These are phyloP conservation scores for Saccharomyces hybrid DNA, from an alignment of 1,139 yeast genomes.

Conservation along the genomic window DNA sequence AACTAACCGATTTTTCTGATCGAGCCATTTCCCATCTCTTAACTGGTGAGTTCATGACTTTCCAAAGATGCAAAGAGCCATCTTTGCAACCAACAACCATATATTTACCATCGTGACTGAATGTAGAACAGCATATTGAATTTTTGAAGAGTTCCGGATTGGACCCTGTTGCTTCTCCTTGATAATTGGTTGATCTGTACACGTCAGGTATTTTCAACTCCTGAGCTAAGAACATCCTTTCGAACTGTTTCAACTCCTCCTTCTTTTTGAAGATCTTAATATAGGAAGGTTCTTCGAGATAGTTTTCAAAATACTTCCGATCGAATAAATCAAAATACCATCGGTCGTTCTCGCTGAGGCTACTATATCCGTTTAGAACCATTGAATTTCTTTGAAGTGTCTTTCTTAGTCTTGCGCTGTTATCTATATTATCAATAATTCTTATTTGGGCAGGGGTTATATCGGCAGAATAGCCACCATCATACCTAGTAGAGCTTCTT, in stretches of 20 bases:
- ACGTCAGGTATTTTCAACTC: slow-evolving; percentile 40
- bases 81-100: slow-evolving; percentile 81
- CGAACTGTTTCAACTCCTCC: slow-evolving; percentile 39
- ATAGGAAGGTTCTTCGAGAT: slow-evolving; percentile 45
- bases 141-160: neutral
- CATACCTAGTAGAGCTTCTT: neutral
- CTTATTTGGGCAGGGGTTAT: neutral
- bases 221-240: slow-evolving; percentile 67
- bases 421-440: neutral
- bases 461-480: neutral
- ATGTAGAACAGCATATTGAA: slow-evolving; percentile 27
- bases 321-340: slow-evolving; percentile 11
- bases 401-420: neutral
- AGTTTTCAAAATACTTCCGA: slow-evolving; percentile 30
- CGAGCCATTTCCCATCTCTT: slow-evolving; percentile 43
- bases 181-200: neutral
- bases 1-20: slow-evolving; percentile 3
- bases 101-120: slow-evolving; percentile 71
- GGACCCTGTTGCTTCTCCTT: slow-evolving; percentile 4
- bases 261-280: slow-evolving; percentile 40
- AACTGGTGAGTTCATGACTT: slow-evolving; percentile 63
- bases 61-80: slow-evolving; percentile 62
- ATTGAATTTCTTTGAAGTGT: neutral
- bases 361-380: neutral
- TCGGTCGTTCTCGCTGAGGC: neutral